Evolutionary conservation across 2,329 filamentous ascomycete species (phyloP), one percentile per base, ranked within the genome.

Genomic region (Trichoderma sp.): DNA sequence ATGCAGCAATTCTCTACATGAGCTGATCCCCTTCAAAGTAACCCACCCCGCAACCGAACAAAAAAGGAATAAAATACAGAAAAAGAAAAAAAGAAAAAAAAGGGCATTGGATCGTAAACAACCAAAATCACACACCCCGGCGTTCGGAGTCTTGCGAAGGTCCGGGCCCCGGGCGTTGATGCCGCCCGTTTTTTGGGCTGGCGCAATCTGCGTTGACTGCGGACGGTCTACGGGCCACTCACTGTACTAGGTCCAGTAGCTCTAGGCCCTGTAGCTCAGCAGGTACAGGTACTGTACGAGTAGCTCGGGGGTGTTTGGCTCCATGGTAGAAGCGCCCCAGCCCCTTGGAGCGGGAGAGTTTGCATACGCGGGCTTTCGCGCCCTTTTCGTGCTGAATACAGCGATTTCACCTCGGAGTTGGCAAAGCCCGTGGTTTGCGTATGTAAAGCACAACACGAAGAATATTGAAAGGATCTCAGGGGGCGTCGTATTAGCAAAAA

Each of bases 81-180:
- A 53, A 53, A 59, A 32, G 30, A 4, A 30, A 32, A 58, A 11
- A 13, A 15, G 2, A 23, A n/a, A 30, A 58, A 9, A 12, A 15
- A 1, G n/a, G 11, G 2, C 43, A 50, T 50, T 50, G 43, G 43
- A 50, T 53, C n/a, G 28, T 6, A 20, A 50, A 50, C 9, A 6
- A 12, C n/a, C 43, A 11, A 50, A 53, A 53, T 43, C 53, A 26
- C 64, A 55, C 39, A n/a, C n/a, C 65, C 65, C 65, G 65, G 65
- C 65, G 34, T 68, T 68, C 65, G 65, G 65, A 59, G 65, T 68
- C 65, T 68, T 68, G 65, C 65, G 26, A 68, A 68, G 53, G 23
- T 59, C 65, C 65, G 65, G 55, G 53, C 26, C 65, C 65, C 55
- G 65, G 65, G 26, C 50, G 23, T 39, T 28, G 50, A 43, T 6